phyloP scores from a whole-genome alignment of 164 flowering plant genomes.

The Nymphaea colorata region DNA sequence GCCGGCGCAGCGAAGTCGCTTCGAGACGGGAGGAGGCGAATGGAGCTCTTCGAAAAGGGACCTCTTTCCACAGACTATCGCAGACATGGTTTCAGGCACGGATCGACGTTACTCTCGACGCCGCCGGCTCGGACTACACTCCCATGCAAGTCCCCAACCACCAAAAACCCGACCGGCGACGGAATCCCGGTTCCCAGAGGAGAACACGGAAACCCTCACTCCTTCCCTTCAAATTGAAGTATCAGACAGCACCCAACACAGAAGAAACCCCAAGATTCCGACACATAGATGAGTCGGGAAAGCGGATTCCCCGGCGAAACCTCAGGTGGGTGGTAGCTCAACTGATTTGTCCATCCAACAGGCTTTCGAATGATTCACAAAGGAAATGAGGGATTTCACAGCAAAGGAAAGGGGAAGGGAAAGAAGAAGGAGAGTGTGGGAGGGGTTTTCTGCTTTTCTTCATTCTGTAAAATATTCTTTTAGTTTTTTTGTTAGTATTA shows the following conservation, averaged over 20 bases:
- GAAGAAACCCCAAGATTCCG: neutral
- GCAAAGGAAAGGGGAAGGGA: neutral
- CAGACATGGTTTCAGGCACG: conserved; percentile 33
- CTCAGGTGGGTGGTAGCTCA: neutral
- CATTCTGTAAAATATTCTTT: neutral
- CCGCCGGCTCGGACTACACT: neutral
- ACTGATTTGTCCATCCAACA: neutral
- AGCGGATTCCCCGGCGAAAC: neutral
- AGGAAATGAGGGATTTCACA: too few species aligned
- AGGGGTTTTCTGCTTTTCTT: neutral
- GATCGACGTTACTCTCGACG: neutral
- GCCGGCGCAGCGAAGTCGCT: conserved; percentile 24
- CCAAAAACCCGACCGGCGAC: neutral
- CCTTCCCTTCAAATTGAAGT: neutral
- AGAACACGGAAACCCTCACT: neutral
- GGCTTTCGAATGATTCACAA: neutral
- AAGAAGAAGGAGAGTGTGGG: neutral
- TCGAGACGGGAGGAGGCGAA: conserved; percentile 22
- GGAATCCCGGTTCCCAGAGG: neutral
- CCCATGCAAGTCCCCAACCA: conserved; percentile 1
- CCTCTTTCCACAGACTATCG: conserved; percentile 50
- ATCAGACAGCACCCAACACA: neutral
- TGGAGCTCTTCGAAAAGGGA: conserved; percentile 33
- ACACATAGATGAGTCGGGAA: neutral
- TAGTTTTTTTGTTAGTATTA: neutral